Percentiles rank a stretch among this genome's conserved stretches.
Evolutionary conservation across 2,329 filamentous ascomycete genomes (phyloP).

Genomic region (Sporothrix dimorphospora): DNA sequence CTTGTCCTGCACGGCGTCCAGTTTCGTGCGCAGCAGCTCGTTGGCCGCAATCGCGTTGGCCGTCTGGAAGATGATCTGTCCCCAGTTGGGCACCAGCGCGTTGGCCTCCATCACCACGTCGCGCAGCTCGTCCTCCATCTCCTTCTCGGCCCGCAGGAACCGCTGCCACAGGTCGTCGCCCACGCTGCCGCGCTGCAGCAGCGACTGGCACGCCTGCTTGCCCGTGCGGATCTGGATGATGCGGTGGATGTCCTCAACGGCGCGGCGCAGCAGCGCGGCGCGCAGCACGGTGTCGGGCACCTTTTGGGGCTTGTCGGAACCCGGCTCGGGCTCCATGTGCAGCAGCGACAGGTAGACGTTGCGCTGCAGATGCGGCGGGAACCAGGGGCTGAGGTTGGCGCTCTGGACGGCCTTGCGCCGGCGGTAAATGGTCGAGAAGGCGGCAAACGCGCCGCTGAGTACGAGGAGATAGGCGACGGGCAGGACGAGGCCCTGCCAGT

Average conservation of each 20-base stretch:
- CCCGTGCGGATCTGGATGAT: constrained; percentile 86
- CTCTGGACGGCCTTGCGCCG: constrained; percentile 85
- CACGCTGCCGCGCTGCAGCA: constrained; percentile 88
- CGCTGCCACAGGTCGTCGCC: constrained; percentile 96
- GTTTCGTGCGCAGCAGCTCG: constrained; percentile 70
- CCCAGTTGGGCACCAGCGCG: constrained; percentile 85
- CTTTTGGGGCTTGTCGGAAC: constrained; percentile 58
- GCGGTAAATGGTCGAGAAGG: constrained; percentile 90
- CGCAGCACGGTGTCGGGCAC: constrained; percentile 84
- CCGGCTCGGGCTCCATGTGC: constrained; percentile 68
- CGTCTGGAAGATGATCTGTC: constrained; percentile 92
- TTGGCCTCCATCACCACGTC: constrained; percentile 98
- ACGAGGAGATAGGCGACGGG: constrained; percentile 89
- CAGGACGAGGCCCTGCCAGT: constrained; percentile 84
- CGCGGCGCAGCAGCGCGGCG: constrained; percentile 84
- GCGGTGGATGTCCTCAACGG: constrained; percentile 88
- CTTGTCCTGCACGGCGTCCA: constrained; percentile 75
- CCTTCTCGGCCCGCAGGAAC: constrained; percentile 89
- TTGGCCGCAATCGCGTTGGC: constrained; percentile 96
- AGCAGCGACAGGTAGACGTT: constrained; percentile 93
- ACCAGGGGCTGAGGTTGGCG: constrained; percentile 91
- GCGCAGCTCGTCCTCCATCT: constrained; percentile 93
- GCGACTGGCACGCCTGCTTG: constrained; percentile 81
- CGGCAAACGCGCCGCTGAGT: constrained; percentile 83
- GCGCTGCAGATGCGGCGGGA: constrained; percentile 84